Percentiles rank a stretch among this genome's conserved stretches.
phyloP scores from a whole-genome alignment of 2,329 filamentous ascomycete genomes.

The Uncinocarpus reesii region DNA sequence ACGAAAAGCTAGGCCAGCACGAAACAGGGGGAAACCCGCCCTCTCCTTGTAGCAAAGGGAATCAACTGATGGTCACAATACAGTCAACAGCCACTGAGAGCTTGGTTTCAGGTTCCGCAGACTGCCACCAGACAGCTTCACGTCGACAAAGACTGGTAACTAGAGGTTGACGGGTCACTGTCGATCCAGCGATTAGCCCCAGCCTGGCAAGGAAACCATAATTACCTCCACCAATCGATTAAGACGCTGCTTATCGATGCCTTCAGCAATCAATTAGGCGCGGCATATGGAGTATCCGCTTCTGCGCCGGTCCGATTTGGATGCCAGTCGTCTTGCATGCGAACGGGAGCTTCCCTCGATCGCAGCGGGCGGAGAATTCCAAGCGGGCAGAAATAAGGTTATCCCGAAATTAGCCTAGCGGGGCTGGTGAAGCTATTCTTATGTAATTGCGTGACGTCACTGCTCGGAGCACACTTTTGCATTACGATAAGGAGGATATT shows the following conservation, averaged over 20 bases:
- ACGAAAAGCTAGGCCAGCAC: background rate
- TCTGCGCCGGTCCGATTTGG: background rate
- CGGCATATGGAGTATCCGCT: background rate
- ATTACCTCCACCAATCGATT: background rate
- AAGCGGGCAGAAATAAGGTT: background rate
- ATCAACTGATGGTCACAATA: too few species aligned
- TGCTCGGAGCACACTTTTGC: too few species aligned
- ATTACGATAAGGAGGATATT: too few species aligned
- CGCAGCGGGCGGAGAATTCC: background rate
- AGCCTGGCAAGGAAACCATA: background rate
- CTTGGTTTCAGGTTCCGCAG: background rate
- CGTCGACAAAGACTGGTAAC: background rate
- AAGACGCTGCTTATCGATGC: background rate
- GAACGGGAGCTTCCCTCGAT: background rate
- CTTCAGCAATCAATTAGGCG: background rate
- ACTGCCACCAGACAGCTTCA: background rate
- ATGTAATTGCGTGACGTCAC: too few species aligned
- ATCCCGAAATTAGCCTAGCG: background rate
- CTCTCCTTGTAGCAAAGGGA: too few species aligned
- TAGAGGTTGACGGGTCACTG: background rate
- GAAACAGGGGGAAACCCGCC: background rate
- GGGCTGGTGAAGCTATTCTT: background rate
- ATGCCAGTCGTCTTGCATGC: too few species aligned
- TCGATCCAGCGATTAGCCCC: conserved; percentile 3
- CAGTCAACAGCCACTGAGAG: background rate